These are phyloP conservation scores for Flaveria floridana DNA, from an alignment of 140 eudicot species.

Conservation along the genomic window DNA sequence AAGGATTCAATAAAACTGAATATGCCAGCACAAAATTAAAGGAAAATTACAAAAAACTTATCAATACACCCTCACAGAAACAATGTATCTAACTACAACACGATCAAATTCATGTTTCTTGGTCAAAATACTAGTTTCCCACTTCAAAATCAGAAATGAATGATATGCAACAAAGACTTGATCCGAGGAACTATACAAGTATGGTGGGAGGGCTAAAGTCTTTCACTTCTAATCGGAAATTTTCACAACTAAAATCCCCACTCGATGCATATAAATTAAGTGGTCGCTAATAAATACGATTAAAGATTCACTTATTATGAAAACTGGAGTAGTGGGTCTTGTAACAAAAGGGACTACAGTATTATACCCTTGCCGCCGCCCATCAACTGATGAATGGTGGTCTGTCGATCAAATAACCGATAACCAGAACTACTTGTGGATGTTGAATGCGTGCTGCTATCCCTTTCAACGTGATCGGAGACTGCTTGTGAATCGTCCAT, in stretches of 20 bases:
- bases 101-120: not conserved
- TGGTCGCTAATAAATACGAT: not conserved
- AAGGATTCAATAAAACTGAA: not conserved
- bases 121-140: conserved; percentile 10
- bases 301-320: not conserved
- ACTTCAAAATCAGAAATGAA: not conserved
- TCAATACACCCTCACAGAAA: not conserved
- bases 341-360: not conserved
- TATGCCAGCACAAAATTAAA: conserved; percentile 1
- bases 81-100: not conserved
- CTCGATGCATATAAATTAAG: not conserved
- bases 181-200: no score
- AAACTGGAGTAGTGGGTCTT: not conserved
- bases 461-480: conserved; percentile 49
- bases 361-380: conserved; percentile 81
- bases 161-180: no score
- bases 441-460: conserved; percentile 41
- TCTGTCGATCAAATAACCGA: conserved; percentile 59
- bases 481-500: conserved; percentile 58
- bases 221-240: no score
- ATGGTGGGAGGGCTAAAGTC: no score
- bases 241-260: no score
- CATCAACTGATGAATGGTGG: conserved; percentile 73
- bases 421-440: conserved; percentile 60
- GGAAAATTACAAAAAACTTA: not conserved